Evolutionary conservation across 1,139 yeast genomes (phyloP).

Genomic region (Candida anutae): DNA sequence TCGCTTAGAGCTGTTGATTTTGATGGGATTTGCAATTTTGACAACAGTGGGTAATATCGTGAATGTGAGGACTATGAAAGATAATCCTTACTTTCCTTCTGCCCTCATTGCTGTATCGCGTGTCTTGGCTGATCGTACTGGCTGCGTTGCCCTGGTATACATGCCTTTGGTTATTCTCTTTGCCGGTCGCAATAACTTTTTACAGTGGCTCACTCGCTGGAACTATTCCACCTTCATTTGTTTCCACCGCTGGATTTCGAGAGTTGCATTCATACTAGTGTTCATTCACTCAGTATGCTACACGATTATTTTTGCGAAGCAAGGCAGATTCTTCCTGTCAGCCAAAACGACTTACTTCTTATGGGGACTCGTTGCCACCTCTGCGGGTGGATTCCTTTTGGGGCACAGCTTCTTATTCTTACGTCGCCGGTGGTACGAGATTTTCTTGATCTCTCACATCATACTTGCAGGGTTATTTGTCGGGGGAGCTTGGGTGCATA

Average conservation of each 20-base stretch:
- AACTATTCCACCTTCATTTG: constrained; percentile 27
- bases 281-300: constrained; percentile 35
- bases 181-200: constrained; percentile 39
- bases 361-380: constrained; percentile 27
- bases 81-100: constrained; percentile 17
- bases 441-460: constrained; percentile 34
- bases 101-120: constrained; percentile 16
- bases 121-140: constrained; percentile 25
- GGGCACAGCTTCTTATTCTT: constrained; percentile 28
- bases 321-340: neutral
- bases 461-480: constrained; percentile 32
- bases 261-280: constrained; percentile 21
- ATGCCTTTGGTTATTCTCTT: constrained; percentile 30
- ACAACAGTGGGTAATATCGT: constrained; percentile 10
- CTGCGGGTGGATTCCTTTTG: constrained; percentile 26
- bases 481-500: constrained; percentile 37
- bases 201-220: constrained; percentile 36
- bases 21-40: constrained; percentile 9
- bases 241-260: constrained; percentile 33
- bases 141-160: constrained; percentile 21
- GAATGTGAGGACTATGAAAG: constrained; percentile 11
- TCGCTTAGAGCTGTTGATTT: constrained; percentile 11
- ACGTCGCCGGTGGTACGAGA: constrained; percentile 37
- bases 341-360: constrained; percentile 15
- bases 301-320: constrained; percentile 10